phyloP scores from a whole-genome alignment of 257 asterid genomes.

The Lithospermum erythrorhizon region DNA sequence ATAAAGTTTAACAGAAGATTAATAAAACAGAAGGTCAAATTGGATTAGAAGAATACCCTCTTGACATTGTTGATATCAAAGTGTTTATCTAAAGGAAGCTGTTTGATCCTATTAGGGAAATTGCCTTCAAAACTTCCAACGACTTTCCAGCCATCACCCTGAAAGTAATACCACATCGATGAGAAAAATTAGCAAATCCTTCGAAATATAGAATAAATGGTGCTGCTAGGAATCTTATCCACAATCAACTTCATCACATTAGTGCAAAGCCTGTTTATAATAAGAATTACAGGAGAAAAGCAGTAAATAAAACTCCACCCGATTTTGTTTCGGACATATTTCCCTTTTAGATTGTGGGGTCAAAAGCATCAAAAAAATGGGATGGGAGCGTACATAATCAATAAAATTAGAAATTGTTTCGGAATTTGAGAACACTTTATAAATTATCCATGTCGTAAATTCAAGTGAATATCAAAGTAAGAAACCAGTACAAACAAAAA shows the following conservation, averaged over 20 bases:
- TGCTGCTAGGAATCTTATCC: not conserved
- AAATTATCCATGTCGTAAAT: too few relatives aligned
- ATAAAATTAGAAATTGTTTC: not conserved
- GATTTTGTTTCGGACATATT: too few relatives aligned
- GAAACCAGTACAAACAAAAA: too few relatives aligned
- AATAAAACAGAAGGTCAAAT: not conserved
- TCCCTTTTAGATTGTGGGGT: not conserved
- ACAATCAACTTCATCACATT: not conserved
- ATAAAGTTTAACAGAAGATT: not conserved
- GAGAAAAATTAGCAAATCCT: not conserved
- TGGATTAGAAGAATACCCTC: constrained; percentile 35
- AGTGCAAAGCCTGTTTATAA: not conserved
- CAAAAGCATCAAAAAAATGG: not conserved
- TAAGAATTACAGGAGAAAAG: not conserved
- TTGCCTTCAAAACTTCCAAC: constrained; percentile 96
- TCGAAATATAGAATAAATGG: not conserved
- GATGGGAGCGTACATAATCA: too few relatives aligned
- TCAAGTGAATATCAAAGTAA: not conserved
- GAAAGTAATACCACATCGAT: constrained; percentile 5
- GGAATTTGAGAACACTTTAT: not conserved
- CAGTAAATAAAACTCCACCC: not conserved
- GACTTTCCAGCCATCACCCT: constrained; percentile 99
- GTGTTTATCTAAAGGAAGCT: constrained; percentile 90
- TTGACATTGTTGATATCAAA: constrained; percentile 83
- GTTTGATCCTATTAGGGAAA: constrained; percentile 91